Evolutionary conservation across 495 filamentous ascomycete genomes (phyloP).

Genomic region (Aspergillus mulundensis): DNA sequence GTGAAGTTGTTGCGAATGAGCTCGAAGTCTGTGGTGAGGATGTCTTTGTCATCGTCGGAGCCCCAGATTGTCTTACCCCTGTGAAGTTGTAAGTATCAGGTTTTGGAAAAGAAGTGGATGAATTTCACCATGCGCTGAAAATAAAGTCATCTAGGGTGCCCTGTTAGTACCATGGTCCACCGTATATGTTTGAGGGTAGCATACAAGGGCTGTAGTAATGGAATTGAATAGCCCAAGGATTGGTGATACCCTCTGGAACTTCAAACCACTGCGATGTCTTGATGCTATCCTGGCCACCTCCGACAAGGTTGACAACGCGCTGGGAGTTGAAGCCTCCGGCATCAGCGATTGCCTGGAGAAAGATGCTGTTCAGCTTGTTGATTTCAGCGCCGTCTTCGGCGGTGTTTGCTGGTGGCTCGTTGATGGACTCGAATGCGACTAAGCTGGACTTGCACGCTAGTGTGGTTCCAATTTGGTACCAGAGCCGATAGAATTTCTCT

Average conservation of each 20-base stretch:
- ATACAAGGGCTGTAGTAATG: conserved; percentile 60
- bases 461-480: conserved; percentile 56
- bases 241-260: conserved; percentile 43
- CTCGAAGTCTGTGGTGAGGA: conserved; percentile 47
- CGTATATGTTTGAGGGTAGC: conserved; percentile 14
- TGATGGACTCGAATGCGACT: conserved; percentile 60
- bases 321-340: conserved; percentile 54
- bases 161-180: background rate
- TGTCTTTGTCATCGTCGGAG: conserved; percentile 47
- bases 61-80: conserved; percentile 61
- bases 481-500: conserved; percentile 53
- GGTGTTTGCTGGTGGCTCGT: conserved; percentile 53
- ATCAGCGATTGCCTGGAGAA: conserved; percentile 50
- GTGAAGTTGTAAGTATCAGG: conserved; percentile 1
- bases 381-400: conserved; percentile 46
- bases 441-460: conserved; percentile 51
- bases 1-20: conserved; percentile 51
- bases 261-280: conserved; percentile 55
- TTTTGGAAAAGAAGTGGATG: background rate
- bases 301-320: conserved; percentile 55
- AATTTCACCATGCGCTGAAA: conserved; percentile 39
- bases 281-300: conserved; percentile 45
- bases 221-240: conserved; percentile 60
- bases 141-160: conserved; percentile 41
- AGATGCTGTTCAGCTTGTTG: conserved; percentile 56